A percentile compares a stretch with the other conserved stretches of the same genome.
Conservation (phyloP, 805 yeast species). For the Suhomyces kilbournensis region DNA sequence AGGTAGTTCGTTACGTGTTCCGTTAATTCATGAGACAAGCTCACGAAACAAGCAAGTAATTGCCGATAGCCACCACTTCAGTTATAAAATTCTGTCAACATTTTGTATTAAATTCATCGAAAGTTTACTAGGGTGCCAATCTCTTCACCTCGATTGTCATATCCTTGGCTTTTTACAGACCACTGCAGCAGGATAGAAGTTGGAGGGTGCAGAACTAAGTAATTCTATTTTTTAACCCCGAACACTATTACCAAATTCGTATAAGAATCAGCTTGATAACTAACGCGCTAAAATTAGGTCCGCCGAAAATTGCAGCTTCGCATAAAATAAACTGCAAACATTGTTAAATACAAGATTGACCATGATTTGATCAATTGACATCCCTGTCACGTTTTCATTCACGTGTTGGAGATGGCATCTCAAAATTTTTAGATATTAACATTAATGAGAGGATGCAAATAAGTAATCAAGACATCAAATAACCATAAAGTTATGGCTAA, state of each 20-base stretch:
- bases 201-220: not conserved
- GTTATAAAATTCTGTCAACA: not conserved
- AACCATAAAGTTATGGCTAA: constrained; percentile 5
- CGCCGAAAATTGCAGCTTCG: not conserved
- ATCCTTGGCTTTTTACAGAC: not conserved
- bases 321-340: not conserved
- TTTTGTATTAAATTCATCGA: not conserved
- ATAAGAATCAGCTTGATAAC: not conserved
- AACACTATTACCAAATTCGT: not conserved
- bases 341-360: not conserved
- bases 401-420: not conserved
- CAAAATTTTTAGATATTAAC: not conserved
- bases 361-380: not conserved
- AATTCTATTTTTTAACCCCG: not conserved
- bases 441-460: not conserved
- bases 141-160: not conserved
- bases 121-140: not conserved
- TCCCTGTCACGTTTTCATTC: not conserved
- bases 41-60: not conserved
- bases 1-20: not conserved
- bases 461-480: not conserved
- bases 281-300: not conserved
- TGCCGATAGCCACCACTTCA: not conserved
- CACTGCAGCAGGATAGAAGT: not conserved
- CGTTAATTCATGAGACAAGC: not conserved